phyloP scores from a whole-genome alignment of 129 eudicot species.

The Silybum marianum region DNA sequence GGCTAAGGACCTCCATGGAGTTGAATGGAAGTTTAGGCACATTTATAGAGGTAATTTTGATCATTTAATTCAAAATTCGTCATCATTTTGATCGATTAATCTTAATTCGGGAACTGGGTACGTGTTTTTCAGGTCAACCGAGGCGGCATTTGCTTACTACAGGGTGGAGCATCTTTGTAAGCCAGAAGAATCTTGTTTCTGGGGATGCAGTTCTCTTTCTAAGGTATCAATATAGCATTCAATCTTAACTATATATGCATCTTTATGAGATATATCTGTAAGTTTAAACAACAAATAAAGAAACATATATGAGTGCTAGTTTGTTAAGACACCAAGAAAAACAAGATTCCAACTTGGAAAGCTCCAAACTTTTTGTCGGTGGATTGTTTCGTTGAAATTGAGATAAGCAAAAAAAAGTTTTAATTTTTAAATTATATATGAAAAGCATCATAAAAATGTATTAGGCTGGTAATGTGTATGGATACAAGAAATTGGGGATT shows the following conservation, averaged over 20 bases:
- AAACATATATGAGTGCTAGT: constrained; percentile 7
- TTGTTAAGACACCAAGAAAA: constrained; percentile 31
- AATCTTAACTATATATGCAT: neutral
- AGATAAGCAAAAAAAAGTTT: constrained; percentile 14
- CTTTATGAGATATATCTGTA: neutral
- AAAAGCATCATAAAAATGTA: constrained; percentile 7
- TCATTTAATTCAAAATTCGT: neutral
- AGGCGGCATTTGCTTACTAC: constrained; percentile 95
- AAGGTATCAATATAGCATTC: constrained; percentile 47
- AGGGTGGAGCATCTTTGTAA: constrained; percentile 88
- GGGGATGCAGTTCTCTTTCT: constrained; percentile 93
- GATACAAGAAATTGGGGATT: constrained; percentile 30
- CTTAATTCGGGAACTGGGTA: neutral
- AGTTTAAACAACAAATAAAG: constrained; percentile 13
- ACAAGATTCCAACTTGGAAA: constrained; percentile 26
- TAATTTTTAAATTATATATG: neutral
- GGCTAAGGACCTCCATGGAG: constrained; percentile 89
- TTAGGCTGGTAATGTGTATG: constrained; percentile 24
- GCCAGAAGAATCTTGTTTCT: constrained; percentile 85
- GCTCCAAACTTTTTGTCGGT: constrained; percentile 20
- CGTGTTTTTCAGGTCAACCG: constrained; percentile 70
- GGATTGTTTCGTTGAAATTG: constrained; percentile 14
- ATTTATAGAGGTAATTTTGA: constrained; percentile 71
- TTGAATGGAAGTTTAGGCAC: constrained; percentile 88
- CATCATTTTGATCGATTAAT: neutral